Conservation (phyloP, 495 filamentous ascomycete genomes). For the Lentithecium fluviatile region DNA sequence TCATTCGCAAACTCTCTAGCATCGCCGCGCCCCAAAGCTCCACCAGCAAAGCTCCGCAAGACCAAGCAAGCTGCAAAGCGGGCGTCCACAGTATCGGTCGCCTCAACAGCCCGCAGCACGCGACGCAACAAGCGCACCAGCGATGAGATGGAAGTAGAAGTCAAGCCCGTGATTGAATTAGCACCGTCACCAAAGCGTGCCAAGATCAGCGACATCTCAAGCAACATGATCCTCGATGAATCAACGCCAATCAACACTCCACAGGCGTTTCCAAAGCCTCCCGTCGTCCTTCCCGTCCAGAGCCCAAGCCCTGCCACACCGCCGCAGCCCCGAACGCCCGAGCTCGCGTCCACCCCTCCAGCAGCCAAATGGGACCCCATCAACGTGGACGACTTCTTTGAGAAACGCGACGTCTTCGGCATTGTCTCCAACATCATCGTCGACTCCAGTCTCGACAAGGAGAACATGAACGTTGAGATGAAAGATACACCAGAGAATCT, state of each 20-base stretch:
- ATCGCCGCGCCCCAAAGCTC: neutral
- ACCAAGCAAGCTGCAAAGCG: neutral
- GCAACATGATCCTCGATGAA: neutral
- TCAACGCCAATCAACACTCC: neutral
- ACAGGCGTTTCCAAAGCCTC: neutral
- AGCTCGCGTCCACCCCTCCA: neutral
- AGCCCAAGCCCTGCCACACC: neutral
- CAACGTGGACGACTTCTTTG: conserved; percentile 18
- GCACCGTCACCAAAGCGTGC: neutral
- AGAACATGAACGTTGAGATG: conserved; percentile 40
- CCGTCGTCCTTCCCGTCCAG: neutral
- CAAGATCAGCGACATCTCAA: neutral
- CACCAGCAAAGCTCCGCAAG: neutral
- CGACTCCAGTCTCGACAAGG: conserved; percentile 49
- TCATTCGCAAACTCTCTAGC: no score
- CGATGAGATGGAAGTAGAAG: conserved; percentile 10
- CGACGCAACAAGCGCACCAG: conserved; percentile 31
- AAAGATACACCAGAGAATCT: conserved; percentile 38
- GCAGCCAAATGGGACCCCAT: conserved; percentile 9
- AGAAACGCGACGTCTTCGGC: conserved; percentile 45
- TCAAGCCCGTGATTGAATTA: neutral
- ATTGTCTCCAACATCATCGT: neutral
- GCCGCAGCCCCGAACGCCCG: neutral
- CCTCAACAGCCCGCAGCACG: neutral
- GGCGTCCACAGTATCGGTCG: neutral